These are phyloP conservation scores for Fusarium sp. DNA, from an alignment of 2,329 filamentous ascomycete genomes.

Conservation along the genomic window DNA sequence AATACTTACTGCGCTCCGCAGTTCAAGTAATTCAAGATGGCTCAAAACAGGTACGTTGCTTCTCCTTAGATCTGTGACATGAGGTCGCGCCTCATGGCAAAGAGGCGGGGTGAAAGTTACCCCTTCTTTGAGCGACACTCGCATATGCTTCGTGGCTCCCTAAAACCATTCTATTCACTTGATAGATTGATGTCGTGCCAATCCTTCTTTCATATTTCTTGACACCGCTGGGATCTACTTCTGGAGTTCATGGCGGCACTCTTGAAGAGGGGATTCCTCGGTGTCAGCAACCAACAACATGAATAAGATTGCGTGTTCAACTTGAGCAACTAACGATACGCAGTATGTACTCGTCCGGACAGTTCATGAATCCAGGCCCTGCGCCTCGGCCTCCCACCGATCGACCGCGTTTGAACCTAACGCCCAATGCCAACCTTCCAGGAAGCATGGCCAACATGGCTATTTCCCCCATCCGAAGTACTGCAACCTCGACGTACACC, in stretches of 20 bases:
- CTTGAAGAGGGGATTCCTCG: neutral
- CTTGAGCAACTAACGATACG: conserved; percentile 31
- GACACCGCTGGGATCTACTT: neutral
- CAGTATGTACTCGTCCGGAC: conserved; percentile 69
- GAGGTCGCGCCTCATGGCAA: conserved; percentile 13
- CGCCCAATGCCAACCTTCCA: conserved; percentile 78
- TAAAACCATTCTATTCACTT: neutral
- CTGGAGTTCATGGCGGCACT: neutral
- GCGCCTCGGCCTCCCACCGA: conserved; percentile 90
- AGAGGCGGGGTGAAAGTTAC: conserved; percentile 34
- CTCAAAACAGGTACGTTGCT: conserved; percentile 50
- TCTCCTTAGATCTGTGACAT: conserved; percentile 6
- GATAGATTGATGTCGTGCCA: neutral
- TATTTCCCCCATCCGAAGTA: conserved; percentile 76
- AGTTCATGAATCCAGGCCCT: conserved; percentile 97
- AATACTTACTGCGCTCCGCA: conserved; percentile 20
- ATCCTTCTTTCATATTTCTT: neutral
- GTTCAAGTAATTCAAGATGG: conserved; percentile 45
- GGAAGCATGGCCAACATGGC: conserved; percentile 84
- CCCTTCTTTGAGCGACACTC: neutral
- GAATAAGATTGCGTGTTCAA: neutral
- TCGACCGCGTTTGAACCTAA: conserved; percentile 83
- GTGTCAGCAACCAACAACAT: conserved; percentile 13
- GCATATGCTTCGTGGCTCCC: neutral
- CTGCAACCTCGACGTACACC: conserved; percentile 65